Conservation (phyloP, 352 stramenopile species). For the Blastocystis sp. region DNA sequence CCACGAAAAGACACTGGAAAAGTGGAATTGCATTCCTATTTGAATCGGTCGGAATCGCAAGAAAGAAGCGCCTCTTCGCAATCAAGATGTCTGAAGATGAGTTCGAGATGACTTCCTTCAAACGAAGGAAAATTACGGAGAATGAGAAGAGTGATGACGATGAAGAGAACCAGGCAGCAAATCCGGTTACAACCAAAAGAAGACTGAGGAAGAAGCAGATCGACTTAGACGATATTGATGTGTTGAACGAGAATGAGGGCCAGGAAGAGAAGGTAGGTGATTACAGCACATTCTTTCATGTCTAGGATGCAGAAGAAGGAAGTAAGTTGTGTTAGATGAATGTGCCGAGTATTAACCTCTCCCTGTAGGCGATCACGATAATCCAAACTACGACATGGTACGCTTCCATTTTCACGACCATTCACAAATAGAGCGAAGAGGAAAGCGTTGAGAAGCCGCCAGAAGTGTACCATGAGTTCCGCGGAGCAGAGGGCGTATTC, state of each 20-base stretch:
- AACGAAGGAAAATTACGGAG: conserved; percentile 20
- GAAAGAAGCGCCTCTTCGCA: neutral
- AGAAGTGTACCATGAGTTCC: conserved; percentile 2
- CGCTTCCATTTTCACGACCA: neutral
- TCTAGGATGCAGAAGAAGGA: conserved; percentile 12
- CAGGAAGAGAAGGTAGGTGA: conserved; percentile 9
- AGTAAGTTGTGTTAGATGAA: conserved; percentile 23
- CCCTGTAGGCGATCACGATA: conserved; percentile 21
- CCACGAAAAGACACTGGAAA: no score
- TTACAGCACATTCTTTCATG: neutral
- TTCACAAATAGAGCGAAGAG: conserved; percentile 1
- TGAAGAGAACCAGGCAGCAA: neutral
- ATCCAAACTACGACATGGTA: conserved; percentile 40
- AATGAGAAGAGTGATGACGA: conserved; percentile 49
- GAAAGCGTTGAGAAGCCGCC: neutral
- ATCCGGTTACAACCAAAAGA: conserved; percentile 6
- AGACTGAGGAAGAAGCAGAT: conserved; percentile 58
- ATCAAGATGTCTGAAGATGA: conserved; percentile 71
- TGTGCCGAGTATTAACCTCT: conserved; percentile 11
- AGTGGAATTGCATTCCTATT: no score
- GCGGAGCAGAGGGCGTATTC: conserved; percentile 27
- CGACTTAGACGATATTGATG: conserved; percentile 58
- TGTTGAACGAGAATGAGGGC: conserved; percentile 61
- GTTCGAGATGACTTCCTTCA: conserved; percentile 52
- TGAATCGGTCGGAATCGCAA: no score